Base-by-base conservation (phyloP, 2,329 filamentous ascomycete species). In the Zasmidium angulare region DNA sequence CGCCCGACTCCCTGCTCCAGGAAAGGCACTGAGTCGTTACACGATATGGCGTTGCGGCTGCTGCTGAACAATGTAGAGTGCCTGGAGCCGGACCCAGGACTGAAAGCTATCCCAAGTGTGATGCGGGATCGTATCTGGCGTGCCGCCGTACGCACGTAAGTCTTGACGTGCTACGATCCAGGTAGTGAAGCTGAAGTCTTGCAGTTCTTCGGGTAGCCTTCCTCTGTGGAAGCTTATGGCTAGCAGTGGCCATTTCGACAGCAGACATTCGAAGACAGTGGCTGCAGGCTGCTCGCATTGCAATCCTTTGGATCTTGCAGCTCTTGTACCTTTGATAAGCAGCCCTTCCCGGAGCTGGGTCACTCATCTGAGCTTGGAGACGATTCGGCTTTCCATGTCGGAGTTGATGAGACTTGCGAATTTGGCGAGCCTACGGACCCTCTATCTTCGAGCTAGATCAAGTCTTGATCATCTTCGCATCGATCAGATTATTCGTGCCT, bases 401-500 rank as follows among this genome's bases (percentile, higher is more conserved):
- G 63, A 64, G 14, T 36, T 68, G 2, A 3, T 58, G 7, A 20
- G 50, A 17, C 26, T 68, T 11, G 47, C 63, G 12, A 29, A 59
- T 36, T 31, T 69, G 12, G 22, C 23, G 29, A 63, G 62, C 23
- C 49, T 71, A 14, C 51, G 43, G 19, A 61, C 51, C n/a, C 23
- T 71, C 14, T 22, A 55, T 12, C 40, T 69, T 26, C 53, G 23
- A 6, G 52, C 55, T n/a, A 21, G 23, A 29, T 10, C 22, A 2
- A 22, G 11, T 1, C 43, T 2, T 6, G 53, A 47, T 19, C 11
- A 31, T 23, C 23, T 50, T 10, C 50, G 68, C 21, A 55, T 60
- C 1, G 66, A 69, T 50, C 58, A 63, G 7, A 46, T 65, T 14
- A 50, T 70, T 20, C 59, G 61, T 3, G 55, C 62, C 10, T 69